Evolutionary conservation across 345 rosid species (phyloP).

Genomic region (Populus alba): DNA sequence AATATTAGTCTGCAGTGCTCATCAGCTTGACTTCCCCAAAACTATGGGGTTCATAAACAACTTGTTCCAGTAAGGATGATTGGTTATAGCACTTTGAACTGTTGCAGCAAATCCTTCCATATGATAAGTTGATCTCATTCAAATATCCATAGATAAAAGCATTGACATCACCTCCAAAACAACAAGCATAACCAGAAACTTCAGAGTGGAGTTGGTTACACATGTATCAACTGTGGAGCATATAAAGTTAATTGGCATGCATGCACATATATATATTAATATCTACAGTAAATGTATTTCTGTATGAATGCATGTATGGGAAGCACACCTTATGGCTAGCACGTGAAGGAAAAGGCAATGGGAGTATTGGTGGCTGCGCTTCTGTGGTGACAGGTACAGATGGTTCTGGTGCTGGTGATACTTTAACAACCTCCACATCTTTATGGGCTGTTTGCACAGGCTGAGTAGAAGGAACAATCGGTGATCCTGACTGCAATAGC

Average conservation of each 20-base stretch:
- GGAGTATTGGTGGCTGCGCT: constrained; percentile 78
- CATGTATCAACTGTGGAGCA: neutral
- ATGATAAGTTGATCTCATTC: neutral
- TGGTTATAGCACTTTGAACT: neutral
- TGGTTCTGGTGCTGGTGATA: constrained; percentile 51
- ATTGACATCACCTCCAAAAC: neutral
- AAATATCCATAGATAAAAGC: neutral
- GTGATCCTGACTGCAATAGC: constrained; percentile 55
- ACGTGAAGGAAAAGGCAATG: constrained; percentile 67
- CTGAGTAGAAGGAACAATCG: constrained; percentile 38
- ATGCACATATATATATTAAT: neutral
- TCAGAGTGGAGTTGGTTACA: neutral
- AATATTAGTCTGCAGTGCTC: neutral
- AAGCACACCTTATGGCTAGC: constrained; percentile 47
- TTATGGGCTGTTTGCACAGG: constrained; percentile 50
- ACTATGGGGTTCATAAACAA: neutral
- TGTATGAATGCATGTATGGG: neutral
- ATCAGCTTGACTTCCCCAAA: neutral
- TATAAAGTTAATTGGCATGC: neutral
- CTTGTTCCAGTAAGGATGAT: neutral
- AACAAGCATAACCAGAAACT: neutral
- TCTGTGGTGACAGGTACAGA: constrained; percentile 42
- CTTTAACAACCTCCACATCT: constrained; percentile 71
- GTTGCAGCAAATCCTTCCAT: neutral
- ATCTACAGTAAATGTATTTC: neutral